Evolutionary conservation across 345 rosid species (phyloP).

Genomic region (Eucalyptus pumila): DNA sequence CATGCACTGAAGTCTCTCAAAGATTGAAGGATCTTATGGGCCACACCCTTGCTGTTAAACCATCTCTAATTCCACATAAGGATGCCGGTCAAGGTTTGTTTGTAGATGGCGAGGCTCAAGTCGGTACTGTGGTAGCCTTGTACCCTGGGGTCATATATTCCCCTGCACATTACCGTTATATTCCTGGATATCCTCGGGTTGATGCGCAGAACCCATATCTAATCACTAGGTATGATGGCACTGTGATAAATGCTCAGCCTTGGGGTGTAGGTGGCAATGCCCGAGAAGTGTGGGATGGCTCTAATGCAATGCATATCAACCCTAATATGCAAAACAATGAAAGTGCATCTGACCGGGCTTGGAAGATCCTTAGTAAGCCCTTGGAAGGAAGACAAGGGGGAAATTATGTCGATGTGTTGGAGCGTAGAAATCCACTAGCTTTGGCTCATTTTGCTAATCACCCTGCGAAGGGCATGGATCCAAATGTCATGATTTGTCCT

Average conservation of each 20-base stretch:
- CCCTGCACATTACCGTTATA: slow-evolving; percentile 63
- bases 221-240: slow-evolving; percentile 77
- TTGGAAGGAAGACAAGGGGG: slow-evolving; percentile 17
- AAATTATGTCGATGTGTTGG: slow-evolving; percentile 25
- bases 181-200: slow-evolving; percentile 74
- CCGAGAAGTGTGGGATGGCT: slow-evolving; percentile 54
- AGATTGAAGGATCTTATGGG: slow-evolving; percentile 57
- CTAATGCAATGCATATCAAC: slow-evolving; percentile 7
- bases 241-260: slow-evolving; percentile 71
- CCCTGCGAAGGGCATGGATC: slow-evolving; percentile 49
- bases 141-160: slow-evolving; percentile 80
- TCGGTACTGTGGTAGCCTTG: slow-evolving; percentile 66
- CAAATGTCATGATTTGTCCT: slow-evolving; percentile 82
- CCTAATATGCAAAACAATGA: slow-evolving; percentile 1
- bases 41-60: slow-evolving; percentile 43
- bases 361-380: slow-evolving; percentile 78
- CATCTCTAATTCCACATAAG: slow-evolving; percentile 61
- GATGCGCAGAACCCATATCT: slow-evolving; percentile 58
- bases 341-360: slow-evolving; percentile 49
- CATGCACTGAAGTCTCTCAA: slow-evolving; percentile 35
- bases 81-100: slow-evolving; percentile 76
- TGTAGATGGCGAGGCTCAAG: slow-evolving; percentile 66
- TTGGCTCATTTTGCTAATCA: slow-evolving; percentile 81
- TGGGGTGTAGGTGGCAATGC: slow-evolving; percentile 75
- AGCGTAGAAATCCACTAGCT: slow-evolving; percentile 80